A percentile compares a stretch with the other conserved stretches of the same genome.
These are phyloP conservation scores for Comarum palustre DNA, from an alignment of 306 rosid species.

Conservation along the genomic window DNA sequence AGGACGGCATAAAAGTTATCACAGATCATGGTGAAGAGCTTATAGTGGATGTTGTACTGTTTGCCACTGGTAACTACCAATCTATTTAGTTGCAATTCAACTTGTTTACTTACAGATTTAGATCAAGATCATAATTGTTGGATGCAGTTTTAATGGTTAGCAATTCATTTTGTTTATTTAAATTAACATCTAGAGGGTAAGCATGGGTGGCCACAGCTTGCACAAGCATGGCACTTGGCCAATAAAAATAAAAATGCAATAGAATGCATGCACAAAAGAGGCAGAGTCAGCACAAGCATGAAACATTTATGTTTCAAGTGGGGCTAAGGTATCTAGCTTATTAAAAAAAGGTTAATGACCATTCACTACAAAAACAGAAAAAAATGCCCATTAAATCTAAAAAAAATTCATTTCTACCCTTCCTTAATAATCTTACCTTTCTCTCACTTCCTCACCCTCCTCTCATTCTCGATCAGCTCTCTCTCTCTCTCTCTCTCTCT, in stretches of 20 bases:
- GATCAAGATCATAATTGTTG: background rate
- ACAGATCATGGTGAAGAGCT: conserved; percentile 96
- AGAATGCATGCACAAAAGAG: no score
- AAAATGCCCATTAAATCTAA: no score
- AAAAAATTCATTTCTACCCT: no score
- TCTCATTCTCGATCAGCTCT: no score
- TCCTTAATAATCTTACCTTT: no score
- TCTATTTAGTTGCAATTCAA: background rate
- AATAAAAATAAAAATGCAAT: no score
- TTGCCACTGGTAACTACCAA: conserved; percentile 79
- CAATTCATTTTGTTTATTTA: background rate
- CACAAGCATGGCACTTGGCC: background rate
- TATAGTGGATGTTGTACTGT: conserved; percentile 77
- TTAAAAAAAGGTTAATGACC: no score
- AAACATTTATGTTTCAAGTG: background rate
- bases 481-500: no score
- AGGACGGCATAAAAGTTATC: conserved; percentile 70
- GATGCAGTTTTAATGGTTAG: background rate
- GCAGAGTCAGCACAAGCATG: background rate
- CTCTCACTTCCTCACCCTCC: no score
- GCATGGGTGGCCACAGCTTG: background rate
- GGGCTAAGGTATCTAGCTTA: background rate
- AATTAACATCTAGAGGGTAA: background rate
- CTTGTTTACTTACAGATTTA: background rate
- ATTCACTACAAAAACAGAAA: no score